A percentile compares a stretch with the other conserved stretches of the same genome.
Evolutionary conservation across 768 basidiomycete genomes (phyloP).

Genomic region (Mycena albidolilacea): DNA sequence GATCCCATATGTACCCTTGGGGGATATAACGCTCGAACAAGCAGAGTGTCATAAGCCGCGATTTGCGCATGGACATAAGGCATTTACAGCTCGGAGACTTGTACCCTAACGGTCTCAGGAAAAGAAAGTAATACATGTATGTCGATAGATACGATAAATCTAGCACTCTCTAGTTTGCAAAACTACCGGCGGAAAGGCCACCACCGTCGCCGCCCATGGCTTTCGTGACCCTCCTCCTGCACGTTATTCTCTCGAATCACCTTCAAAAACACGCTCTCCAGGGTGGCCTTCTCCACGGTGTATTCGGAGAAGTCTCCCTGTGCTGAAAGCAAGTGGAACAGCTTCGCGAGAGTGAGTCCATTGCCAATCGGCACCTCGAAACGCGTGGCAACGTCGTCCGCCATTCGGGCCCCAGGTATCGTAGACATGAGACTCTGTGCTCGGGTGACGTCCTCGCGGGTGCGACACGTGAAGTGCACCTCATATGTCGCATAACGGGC

Average conservation of each 20-base stretch:
- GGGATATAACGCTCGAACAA: too few relatives aligned
- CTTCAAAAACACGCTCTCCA: constrained; percentile 83
- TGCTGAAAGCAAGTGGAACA: constrained; percentile 70
- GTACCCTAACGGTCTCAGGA: too few relatives aligned
- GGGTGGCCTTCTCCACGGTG: constrained; percentile 77
- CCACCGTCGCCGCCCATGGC: constrained; percentile 2
- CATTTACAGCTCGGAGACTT: too few relatives aligned
- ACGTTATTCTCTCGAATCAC: constrained; percentile 76
- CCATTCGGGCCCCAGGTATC: constrained; percentile 74
- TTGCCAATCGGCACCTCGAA: constrained; percentile 77
- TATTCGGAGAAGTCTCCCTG: constrained; percentile 74
- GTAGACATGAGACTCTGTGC: constrained; percentile 74
- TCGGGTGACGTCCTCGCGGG: constrained; percentile 69
- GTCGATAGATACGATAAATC: not conserved
- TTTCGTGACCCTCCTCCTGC: constrained; percentile 56
- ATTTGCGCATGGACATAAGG: too few relatives aligned
- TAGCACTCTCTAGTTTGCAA: not conserved
- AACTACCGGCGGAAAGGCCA: constrained; percentile 24
- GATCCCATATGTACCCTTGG: too few relatives aligned
- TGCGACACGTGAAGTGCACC: constrained; percentile 81
- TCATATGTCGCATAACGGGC: constrained; percentile 84
- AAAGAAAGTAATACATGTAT: not conserved
- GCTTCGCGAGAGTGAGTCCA: constrained; percentile 66
- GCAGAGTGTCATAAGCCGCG: too few relatives aligned
- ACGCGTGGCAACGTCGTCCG: constrained; percentile 82